Evolutionary conservation across 768 basidiomycete genomes (phyloP), one percentile per base, ranked within the genome.

Genomic region (Lentinula lateritia): DNA sequence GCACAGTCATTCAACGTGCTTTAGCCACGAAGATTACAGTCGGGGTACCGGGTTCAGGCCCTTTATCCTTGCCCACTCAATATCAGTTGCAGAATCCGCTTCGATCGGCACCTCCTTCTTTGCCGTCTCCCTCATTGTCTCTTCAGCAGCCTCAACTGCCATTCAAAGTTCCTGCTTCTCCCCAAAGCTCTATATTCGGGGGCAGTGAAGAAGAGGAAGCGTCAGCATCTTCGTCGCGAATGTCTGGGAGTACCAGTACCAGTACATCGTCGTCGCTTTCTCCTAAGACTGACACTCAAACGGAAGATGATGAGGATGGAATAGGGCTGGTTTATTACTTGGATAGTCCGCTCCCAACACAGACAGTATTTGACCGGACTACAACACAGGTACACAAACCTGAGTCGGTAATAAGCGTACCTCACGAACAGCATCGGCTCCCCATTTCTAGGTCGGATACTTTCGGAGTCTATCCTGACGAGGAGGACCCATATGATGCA

Each of bases 141-240:
- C 12, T 60, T 20, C 50, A 34, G 12, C 59, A 46, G 41, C 36
- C 59, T 12, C 50, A n/a, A 41, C 50, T 16, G n/a, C 50, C 50
- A 38, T 28, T 50, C 3, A 34, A 20, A n/a, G 39, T 60, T 10
- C 59, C 74, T 15, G 73, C 78, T 4, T 83, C 84, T 6, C 84
- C 85, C 6, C 71, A 79, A 41, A 78, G 78, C 61, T 79, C 80
- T 12, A 76, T 77, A 36, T 84, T 78, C 60, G 80, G 78, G 18
- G 58, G 59, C 52, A 76, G 75, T 57, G 76, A 77, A 50, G 78
- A 76, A 58, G 74, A 74, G 16, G 75, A 75, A 35, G 64, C 56
- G 28, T 75, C 73, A 2, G 75, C 73, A 16, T 77, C 78, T 6
- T 66, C 69, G 2, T 78, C 79, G 6, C 50, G 16, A 38, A 60